Evolutionary conservation across 345 rosid species (phyloP), one percentile per base, ranked within the genome.

Genomic region (Leavenworthia alabamica): DNA sequence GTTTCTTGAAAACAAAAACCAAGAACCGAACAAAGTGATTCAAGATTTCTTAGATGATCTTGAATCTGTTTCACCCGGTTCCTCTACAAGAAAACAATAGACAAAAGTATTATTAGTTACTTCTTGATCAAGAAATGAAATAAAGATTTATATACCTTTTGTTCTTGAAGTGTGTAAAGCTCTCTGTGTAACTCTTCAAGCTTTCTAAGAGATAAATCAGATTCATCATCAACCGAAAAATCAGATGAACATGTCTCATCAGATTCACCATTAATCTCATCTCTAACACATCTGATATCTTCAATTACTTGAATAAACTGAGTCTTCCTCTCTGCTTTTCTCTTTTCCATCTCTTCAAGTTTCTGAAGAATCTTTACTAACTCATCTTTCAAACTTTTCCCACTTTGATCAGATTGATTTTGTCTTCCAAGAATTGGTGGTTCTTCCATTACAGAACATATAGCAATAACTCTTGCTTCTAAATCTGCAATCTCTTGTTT

Each of bases 401-500:
- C 66, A 73, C 31, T 78, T 79, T 81, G 91, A 70, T 93, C 97
- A 60, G 80, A 68, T 87, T 82, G 84, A 74, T 66, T 36, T 58
- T 89, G 86, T 82, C 80, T 90, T 79, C 75, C 85, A 76, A 68
- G 85, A 28, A 80, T 74, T 0, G 99, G 86, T 59, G 89, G 76
- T 70, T 93, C 97, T 47, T 91, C 94, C 91, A 89, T 81, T 28
- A 82, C 78, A 59, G 97, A 89, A 66, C 91, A 86, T 48, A 93
- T 81, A 61, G 81, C 78, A 5, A 89, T 89, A 29, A 93, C 81
- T 67, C 78, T 83, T 4, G 96, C 91, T 77, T 89, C 94, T 55
- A 79, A 67, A 62, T 87, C 97, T 50, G 83, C 91, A 70, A 89
- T 89, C 4, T 77, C 75, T 67, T 82, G 85, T 64, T 83, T 73